These are phyloP conservation scores for Nitzschia sp. DNA, from an alignment of 108 stramenopile species.

Conservation along the genomic window DNA sequence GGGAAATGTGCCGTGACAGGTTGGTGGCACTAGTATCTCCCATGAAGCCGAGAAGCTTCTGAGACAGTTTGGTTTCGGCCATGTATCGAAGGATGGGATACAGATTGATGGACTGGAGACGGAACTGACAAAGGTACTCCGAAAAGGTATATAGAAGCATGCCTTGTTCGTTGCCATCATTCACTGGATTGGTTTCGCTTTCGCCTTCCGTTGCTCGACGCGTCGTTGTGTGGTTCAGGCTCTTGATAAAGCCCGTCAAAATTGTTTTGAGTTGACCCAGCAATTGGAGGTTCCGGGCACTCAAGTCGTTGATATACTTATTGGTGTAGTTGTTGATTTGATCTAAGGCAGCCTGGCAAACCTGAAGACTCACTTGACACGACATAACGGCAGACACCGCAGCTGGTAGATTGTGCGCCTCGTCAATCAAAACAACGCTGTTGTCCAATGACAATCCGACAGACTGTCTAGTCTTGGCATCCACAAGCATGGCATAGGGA, in stretches of 20 bases:
- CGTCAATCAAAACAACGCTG: slow-evolving; percentile 89
- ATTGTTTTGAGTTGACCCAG: slow-evolving; percentile 80
- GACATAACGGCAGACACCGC: slow-evolving; percentile 63
- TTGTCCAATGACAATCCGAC: slow-evolving; percentile 78
- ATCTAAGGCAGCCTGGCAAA: slow-evolving; percentile 45
- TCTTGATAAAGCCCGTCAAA: slow-evolving; percentile 59
- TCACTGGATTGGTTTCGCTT: background rate
- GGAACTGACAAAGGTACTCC: slow-evolving; percentile 14
- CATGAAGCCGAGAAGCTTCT: slow-evolving; percentile 88
- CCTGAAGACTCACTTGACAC: slow-evolving; percentile 43
- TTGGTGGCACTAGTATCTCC: slow-evolving; percentile 24
- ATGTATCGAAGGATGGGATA: slow-evolving; percentile 89
- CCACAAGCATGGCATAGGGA: slow-evolving; percentile 88
- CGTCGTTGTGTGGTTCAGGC: slow-evolving; percentile 23
- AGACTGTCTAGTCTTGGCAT: slow-evolving; percentile 56
- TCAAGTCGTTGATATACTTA: slow-evolving; percentile 57
- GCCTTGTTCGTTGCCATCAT: background rate
- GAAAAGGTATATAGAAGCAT: slow-evolving; percentile 9
- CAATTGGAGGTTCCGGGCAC: slow-evolving; percentile 73
- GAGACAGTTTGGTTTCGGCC: slow-evolving; percentile 71
- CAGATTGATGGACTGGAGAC: slow-evolving; percentile 90
- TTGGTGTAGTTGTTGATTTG: slow-evolving; percentile 60
- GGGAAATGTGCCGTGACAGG: slow-evolving; percentile 75
- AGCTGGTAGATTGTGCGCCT: slow-evolving; percentile 97
- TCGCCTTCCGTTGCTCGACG: background rate